These are phyloP conservation scores for Lepiota brunneoincarnata DNA, from an alignment of 768 basidiomycete species.

Conservation along the genomic window DNA sequence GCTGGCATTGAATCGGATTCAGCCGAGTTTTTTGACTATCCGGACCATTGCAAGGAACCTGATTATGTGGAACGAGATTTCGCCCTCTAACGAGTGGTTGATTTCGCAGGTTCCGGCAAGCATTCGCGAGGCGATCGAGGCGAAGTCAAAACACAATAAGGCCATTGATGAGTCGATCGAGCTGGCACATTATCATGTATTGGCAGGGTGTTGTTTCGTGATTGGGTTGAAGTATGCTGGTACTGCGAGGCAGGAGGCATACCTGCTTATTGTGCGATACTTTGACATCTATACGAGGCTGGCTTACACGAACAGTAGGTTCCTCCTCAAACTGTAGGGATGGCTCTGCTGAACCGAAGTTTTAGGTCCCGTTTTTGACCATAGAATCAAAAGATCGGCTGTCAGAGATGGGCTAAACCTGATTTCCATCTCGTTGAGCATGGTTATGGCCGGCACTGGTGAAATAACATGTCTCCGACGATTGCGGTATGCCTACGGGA, in stretches of 20 bases:
- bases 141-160: slow-evolving; percentile 42
- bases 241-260: slow-evolving; percentile 88
- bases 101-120: slow-evolving; percentile 64
- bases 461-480: slow-evolving; percentile 87
- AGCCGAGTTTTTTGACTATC: slow-evolving; percentile 83
- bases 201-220: slow-evolving; percentile 89
- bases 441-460: slow-evolving; percentile 98
- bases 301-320: slow-evolving; percentile 65
- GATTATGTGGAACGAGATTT: slow-evolving; percentile 84
- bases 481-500: slow-evolving; percentile 86
- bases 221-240: slow-evolving; percentile 93
- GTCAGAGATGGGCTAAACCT: slow-evolving; percentile 86
- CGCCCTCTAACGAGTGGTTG: slow-evolving; percentile 74
- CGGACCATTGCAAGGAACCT: slow-evolving; percentile 75
- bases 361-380: slow-evolving; percentile 77
- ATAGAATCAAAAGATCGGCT: slow-evolving; percentile 83
- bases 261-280: slow-evolving; percentile 75
- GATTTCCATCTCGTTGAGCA: slow-evolving; percentile 80
- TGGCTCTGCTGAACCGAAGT: slow-evolving; percentile 2
- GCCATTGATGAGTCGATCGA: slow-evolving; percentile 71
- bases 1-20: slow-evolving; percentile 77
- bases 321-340: background rate
- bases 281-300: slow-evolving; percentile 77
- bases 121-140: slow-evolving; percentile 59
- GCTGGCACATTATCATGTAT: slow-evolving; percentile 87